Conservation (phyloP, 805 yeast species). For the Lipomyces sp. region DNA sequence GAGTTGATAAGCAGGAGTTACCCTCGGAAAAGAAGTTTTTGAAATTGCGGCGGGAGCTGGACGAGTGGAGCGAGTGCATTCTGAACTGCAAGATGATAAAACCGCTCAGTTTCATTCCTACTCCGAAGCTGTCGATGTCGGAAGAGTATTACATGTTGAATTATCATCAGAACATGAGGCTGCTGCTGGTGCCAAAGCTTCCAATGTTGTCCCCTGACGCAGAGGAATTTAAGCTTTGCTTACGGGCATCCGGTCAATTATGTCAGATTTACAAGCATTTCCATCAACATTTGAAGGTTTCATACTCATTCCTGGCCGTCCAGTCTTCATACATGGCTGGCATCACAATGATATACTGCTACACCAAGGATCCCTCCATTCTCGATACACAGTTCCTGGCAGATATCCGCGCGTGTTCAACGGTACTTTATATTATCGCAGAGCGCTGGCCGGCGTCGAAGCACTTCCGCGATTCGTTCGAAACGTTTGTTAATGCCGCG, state of each 20-base stretch:
- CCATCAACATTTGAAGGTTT: conserved; percentile 23
- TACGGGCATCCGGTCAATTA: conserved; percentile 23
- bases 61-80: conserved; percentile 19
- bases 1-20: conserved; percentile 24
- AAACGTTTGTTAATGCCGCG: conserved; percentile 20
- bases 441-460: conserved; percentile 29
- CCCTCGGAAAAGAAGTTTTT: conserved; percentile 21
- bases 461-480: conserved; percentile 26
- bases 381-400: conserved; percentile 23
- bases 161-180: conserved; percentile 23
- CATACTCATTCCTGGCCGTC: conserved; percentile 25
- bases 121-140: conserved; percentile 21
- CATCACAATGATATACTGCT: conserved; percentile 26
- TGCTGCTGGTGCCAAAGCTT: conserved; percentile 25
- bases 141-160: conserved; percentile 26
- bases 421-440: conserved; percentile 23
- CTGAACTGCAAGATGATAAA: conserved; percentile 9
- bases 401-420: conserved; percentile 26
- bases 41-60: conserved; percentile 17
- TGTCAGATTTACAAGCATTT: conserved; percentile 27
- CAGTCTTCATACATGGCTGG: conserved; percentile 29
- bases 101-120: conserved; percentile 19
- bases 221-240: conserved; percentile 22
- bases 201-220: conserved; percentile 23
- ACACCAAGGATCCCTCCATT: conserved; percentile 24